Evolutionary conservation across 192 early-diverging fungal genomes (phyloP).

Genomic region (Rhizophagus clarus): DNA sequence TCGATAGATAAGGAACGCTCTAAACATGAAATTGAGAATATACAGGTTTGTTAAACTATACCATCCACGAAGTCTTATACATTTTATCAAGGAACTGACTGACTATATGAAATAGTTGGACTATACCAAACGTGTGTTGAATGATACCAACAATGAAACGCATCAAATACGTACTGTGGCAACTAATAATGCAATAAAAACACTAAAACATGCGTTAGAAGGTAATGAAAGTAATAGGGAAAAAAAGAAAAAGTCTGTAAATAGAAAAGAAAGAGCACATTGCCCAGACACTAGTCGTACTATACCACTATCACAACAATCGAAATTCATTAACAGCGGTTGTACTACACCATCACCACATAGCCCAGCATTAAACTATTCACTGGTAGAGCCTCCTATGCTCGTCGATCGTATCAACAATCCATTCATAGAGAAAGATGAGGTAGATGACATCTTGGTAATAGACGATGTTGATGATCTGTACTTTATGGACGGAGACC

Average conservation of each 20-base stretch:
- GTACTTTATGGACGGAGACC: too few species aligned
- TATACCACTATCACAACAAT: too few species aligned
- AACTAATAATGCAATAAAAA: constrained; percentile 3
- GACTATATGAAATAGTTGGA: background rate
- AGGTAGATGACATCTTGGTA: too few species aligned
- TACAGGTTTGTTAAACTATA: constrained; percentile 11
- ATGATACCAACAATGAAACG: background rate
- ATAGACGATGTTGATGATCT: too few species aligned
- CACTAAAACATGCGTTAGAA: background rate
- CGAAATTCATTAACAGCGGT: too few species aligned
- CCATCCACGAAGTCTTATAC: background rate
- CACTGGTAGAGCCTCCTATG: too few species aligned
- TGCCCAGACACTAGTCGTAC: too few species aligned
- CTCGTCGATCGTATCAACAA: too few species aligned
- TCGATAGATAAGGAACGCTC: constrained; percentile 27
- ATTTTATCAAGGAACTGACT: background rate
- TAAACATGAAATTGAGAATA: constrained; percentile 11
- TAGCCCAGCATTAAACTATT: too few species aligned
- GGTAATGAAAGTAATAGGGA: background rate
- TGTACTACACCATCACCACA: too few species aligned
- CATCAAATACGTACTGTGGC: background rate
- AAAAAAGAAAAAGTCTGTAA: background rate
- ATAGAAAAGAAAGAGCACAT: too few species aligned
- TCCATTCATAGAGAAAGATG: too few species aligned
- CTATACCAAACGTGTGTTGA: background rate